A percentile compares a stretch with the other conserved stretches of the same genome.
phyloP scores from a whole-genome alignment of 2,329 filamentous ascomycete genomes.

The Hypoxylon sp. region DNA sequence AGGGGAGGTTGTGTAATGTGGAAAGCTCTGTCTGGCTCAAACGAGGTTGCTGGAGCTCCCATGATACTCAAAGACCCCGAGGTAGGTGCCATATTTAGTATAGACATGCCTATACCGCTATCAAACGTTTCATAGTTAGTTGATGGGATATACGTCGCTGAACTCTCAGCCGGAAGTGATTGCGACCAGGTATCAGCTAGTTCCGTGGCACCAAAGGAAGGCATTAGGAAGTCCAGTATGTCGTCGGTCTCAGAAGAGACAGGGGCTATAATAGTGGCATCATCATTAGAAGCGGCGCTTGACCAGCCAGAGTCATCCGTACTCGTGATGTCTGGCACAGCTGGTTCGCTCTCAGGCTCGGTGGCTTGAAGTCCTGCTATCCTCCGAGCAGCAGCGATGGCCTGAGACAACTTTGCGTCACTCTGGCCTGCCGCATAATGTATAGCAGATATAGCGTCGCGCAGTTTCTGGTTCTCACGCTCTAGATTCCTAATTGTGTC shows the following conservation, averaged over 20 bases:
- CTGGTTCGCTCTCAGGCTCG: not conserved
- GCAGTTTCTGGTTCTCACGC: slow-evolving; percentile 37
- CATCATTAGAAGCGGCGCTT: slow-evolving; percentile 22
- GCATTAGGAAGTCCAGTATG: slow-evolving; percentile 8
- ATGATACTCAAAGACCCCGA: not conserved
- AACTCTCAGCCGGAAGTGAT: slow-evolving; percentile 3
- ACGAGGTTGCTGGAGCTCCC: not conserved
- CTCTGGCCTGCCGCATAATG: slow-evolving; percentile 22
- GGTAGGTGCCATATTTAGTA: not conserved
- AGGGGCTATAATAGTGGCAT: not conserved
- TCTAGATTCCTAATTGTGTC: slow-evolving; percentile 41
- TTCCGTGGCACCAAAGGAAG: slow-evolving; percentile 10
- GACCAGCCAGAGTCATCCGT: slow-evolving; percentile 30
- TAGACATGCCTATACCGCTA: slow-evolving; percentile 14
- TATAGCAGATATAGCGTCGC: slow-evolving; percentile 36
- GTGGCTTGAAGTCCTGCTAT: slow-evolving; percentile 27
- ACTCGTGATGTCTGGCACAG: not conserved
- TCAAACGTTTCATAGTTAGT: slow-evolving; percentile 11
- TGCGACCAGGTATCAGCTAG: slow-evolving; percentile 20
- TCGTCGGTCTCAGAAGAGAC: slow-evolving; percentile 2
- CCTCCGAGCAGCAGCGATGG: slow-evolving; percentile 35
- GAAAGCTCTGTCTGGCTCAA: slow-evolving; percentile 35
- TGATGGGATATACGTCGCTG: not conserved
- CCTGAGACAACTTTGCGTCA: slow-evolving; percentile 14
- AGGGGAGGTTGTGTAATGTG: slow-evolving; percentile 34